These are phyloP conservation scores for Corchorus olitorius DNA, from an alignment of 345 rosid species.

Conservation along the genomic window DNA sequence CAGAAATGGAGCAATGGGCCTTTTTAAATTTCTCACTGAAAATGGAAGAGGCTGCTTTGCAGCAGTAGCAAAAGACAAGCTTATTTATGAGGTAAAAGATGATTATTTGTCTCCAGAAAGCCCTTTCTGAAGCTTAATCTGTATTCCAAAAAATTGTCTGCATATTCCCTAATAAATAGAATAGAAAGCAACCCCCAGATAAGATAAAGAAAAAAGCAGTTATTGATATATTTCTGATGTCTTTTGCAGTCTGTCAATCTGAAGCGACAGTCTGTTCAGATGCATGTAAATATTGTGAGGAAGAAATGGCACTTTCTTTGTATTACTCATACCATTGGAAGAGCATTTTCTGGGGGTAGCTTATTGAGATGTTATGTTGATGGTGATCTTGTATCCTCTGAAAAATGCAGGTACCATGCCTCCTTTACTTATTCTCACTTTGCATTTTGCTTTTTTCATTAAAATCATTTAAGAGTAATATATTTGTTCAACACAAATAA, in stretches of 20 bases:
- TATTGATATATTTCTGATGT: slow-evolving; percentile 29
- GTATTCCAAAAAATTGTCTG: background rate
- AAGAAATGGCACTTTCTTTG: slow-evolving; percentile 94
- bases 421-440: slow-evolving; percentile 14
- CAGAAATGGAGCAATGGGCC: slow-evolving; percentile 70
- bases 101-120: slow-evolving; percentile 17
- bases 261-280: slow-evolving; percentile 69
- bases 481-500: background rate
- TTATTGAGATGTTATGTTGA: slow-evolving; percentile 78
- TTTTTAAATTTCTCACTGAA: slow-evolving; percentile 85
- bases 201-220: background rate
- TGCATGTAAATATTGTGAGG: slow-evolving; percentile 55
- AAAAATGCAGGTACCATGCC: slow-evolving; percentile 83
- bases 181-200: background rate
- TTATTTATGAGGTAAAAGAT: slow-evolving; percentile 70
- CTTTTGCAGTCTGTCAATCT: slow-evolving; percentile 70
- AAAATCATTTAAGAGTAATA: background rate
- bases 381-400: slow-evolving; percentile 86
- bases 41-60: slow-evolving; percentile 90
- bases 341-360: slow-evolving; percentile 98
- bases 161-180: background rate
- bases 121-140: slow-evolving; percentile 9
- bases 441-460: slow-evolving; percentile 2
- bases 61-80: slow-evolving; percentile 65
- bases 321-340: slow-evolving; percentile 84